These are phyloP conservation scores for Tremella yokohamensis DNA, from an alignment of 768 basidiomycete genomes.

Conservation along the genomic window DNA sequence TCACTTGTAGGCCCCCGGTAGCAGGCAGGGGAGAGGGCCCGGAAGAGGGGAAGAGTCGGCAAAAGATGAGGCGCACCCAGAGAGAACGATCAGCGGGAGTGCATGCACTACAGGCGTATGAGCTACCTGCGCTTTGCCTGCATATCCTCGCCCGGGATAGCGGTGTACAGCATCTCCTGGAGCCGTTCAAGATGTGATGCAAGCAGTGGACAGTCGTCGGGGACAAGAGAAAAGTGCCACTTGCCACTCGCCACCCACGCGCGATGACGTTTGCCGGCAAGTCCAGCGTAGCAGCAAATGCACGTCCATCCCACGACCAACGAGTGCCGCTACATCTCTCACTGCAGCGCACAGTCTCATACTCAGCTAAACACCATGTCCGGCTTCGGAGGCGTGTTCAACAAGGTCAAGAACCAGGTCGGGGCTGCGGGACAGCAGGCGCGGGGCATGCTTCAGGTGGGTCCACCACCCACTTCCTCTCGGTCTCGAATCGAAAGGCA, in stretches of 20 bases:
- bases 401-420: conserved; percentile 30
- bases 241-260: conserved; percentile 3
- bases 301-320: no score
- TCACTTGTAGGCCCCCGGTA: neutral
- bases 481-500: neutral
- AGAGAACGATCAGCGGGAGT: neutral
- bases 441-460: conserved; percentile 29
- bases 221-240: neutral
- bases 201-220: neutral
- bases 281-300: no score
- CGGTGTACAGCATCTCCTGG: neutral
- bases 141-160: no score
- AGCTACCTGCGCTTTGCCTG: no score
- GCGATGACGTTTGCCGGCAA: conserved; percentile 4
- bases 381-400: conserved; percentile 11
- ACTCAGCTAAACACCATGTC: no score
- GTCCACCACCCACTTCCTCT: conserved; percentile 6
- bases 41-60: neutral
- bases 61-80: neutral
- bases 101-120: no score
- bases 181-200: neutral
- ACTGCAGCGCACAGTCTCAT: no score
- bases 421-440: conserved; percentile 24
- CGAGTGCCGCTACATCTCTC: no score
- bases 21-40: neutral